Base-by-base conservation (phyloP, 2,329 filamentous ascomycete genomes). In the Ophiostoma sp. region DNA sequence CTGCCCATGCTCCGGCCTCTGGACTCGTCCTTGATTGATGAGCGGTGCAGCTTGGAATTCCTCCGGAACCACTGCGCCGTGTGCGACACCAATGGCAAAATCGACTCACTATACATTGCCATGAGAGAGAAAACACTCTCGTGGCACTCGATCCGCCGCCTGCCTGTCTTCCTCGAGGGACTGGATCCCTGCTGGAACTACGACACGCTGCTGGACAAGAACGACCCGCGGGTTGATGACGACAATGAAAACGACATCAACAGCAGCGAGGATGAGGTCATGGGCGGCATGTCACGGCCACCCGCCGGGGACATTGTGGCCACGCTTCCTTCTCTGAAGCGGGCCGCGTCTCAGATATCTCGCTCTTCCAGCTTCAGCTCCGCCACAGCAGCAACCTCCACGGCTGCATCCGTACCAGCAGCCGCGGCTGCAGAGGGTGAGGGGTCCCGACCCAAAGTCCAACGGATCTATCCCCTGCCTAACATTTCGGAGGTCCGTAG, bases 31-130 rank as follows among this genome's bases (percentile, higher is more conserved):
- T 75, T 84, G n/a, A 71, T 81, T 45, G 77, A 79, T 62, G 72
- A 73, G 36, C 75, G 77, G 27, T 85, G 82, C 72, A 80, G 85
- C 72, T 75, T 80, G 63, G 79, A 81, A 7, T 87, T 87, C 68
- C 77, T 87, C 40, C 79, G 78, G 40, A 75, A 78, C 55, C 77
- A 86, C 74, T 87, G 85, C 72, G 85, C 84, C n/a, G 83, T 86
- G 3, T 79, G 82, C 65, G 82, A 85, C 64, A 77, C 78, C 3
- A 80, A 79, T 67, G 85, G 84, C 60, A 84, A 82, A 72, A 82
- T 86, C 38, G 83, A 86, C 72, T 85, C 84, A 27, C 75, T 87
- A 14, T 87, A 87, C 72, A 85, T 87, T 68, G 83, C 84, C 68
- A 84, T 86, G 83, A 77, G 79, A 12, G 74, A 79, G 5, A 81